phyloP scores from a whole-genome alignment of 2,329 filamentous ascomycete genomes.

The Cladosporium sp. region DNA sequence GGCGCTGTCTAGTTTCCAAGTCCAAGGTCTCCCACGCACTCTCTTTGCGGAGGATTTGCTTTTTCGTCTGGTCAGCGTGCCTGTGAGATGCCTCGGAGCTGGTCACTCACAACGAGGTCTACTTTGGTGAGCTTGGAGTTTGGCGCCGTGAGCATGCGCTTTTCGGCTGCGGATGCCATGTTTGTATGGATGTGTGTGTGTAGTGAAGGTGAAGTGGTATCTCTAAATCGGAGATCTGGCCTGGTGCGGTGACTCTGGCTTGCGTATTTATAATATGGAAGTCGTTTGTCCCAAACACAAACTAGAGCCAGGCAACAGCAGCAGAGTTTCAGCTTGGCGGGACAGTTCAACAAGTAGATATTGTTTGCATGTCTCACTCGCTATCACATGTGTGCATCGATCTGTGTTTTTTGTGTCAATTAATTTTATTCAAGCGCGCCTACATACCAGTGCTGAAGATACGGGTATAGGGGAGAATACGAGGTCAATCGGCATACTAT shows the following conservation, averaged over 20 bases:
- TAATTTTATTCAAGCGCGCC: no score
- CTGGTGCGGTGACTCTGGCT: neutral
- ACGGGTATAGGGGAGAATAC: neutral
- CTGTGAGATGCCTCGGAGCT: neutral
- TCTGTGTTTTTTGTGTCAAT: neutral
- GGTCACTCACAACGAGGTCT: slow-evolving; percentile 16
- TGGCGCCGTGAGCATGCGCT: slow-evolving; percentile 30
- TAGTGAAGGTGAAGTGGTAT: neutral
- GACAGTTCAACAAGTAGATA: neutral
- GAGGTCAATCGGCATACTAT: neutral
- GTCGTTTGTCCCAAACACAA: neutral
- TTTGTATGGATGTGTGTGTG: neutral
- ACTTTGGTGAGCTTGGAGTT: slow-evolving; percentile 31
- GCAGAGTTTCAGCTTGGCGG: neutral
- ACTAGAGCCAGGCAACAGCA: neutral
- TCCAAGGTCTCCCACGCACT: slow-evolving; percentile 34
- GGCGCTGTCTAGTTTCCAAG: slow-evolving; percentile 25
- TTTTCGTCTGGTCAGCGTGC: neutral
- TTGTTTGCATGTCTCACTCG: neutral
- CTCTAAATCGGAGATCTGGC: neutral
- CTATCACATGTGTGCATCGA: neutral
- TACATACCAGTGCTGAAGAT: no score
- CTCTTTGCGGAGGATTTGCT: slow-evolving; percentile 34
- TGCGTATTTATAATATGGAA: neutral
- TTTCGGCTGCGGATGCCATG: slow-evolving; percentile 25